Conservation (phyloP, 2,329 filamentous ascomycete species). For the Alternaria sp. region DNA sequence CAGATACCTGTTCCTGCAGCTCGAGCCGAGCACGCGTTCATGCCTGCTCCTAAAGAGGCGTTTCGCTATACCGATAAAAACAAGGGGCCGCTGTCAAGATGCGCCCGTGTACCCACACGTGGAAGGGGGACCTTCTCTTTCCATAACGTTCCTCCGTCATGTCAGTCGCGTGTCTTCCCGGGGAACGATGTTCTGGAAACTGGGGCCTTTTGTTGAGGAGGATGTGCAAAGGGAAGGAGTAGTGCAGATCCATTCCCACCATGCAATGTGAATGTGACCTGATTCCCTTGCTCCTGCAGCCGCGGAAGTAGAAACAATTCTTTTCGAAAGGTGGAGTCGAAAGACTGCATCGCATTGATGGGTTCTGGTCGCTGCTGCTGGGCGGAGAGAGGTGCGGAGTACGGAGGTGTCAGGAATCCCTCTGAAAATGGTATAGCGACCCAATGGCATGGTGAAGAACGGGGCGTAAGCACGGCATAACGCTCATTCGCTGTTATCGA, state of each 20-base stretch:
- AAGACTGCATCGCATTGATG: slow-evolving; percentile 2
- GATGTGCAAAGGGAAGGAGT: neutral
- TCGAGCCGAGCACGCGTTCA: slow-evolving; percentile 7
- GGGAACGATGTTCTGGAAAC: slow-evolving; percentile 11
- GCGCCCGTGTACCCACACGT: neutral
- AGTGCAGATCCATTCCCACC: neutral
- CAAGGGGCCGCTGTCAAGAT: neutral
- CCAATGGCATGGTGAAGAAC: neutral
- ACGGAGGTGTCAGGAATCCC: neutral
- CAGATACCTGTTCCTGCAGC: slow-evolving; percentile 11
- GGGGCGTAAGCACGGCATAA: slow-evolving; percentile 10
- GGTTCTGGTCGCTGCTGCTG: neutral
- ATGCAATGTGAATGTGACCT: neutral
- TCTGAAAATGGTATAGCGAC: neutral
- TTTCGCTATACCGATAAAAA: neutral
- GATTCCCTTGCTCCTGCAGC: neutral
- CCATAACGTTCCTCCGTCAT: slow-evolving; percentile 2
- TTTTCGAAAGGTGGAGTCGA: neutral
- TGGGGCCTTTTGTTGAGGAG: slow-evolving; percentile 6
- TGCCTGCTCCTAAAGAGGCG: neutral
- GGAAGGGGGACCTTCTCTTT: slow-evolving; percentile 8
- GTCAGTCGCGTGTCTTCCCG: slow-evolving; percentile 9
- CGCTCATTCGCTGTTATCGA: neutral
- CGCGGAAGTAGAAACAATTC: neutral
- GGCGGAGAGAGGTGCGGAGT: neutral